Base-by-base conservation (phyloP, 345 rosid genomes). In the Heritiera fomes region DNA sequence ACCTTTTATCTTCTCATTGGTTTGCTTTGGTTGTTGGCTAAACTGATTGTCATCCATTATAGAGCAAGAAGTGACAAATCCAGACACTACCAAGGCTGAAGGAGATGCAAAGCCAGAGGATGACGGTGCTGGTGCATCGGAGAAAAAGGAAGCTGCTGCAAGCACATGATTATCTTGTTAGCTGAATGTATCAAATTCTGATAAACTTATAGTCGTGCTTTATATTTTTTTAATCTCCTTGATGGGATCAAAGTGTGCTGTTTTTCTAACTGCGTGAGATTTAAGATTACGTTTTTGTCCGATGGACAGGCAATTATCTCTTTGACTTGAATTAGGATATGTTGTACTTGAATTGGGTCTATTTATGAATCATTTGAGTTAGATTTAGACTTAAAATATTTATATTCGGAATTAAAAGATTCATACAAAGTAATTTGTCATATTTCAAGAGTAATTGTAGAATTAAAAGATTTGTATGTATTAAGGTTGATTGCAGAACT, bases 61-160 rank as follows among this genome's bases (percentile, higher is more conserved):
- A 77, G 73, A 41, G 17, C 30, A 46, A 55, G 82, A 75, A 55
- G 81, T 79, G 73, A 10, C 80, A n/a, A 84, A 84, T 53, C 84
- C 80, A 41, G 82, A 75, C 15, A 30, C 23, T 11, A 18, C 20
- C 59, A 66, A 80, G 59, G 79, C 68, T 12, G 72, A 63, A 74
- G 74, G 63, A 38, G 74, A 38, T 43, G 23, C 56, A 8, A 71
- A 79, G 58, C 45, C 41, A 11, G 80, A n/a, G 43, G 84, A 71
- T 40, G 38, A 71, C 58, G 82, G 52, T 47, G 71, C 47, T 12
- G 77, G 63, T 49, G 66, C 73, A 40, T 20, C 80, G 6, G 80
- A 63, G 73, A 62, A 79, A 34, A 70, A 59, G 1, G 79, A 77
- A 46, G 81, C 82, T 65, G 71, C 77, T n/a, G 30, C 78, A 28